Percentiles rank a stretch among this genome's conserved stretches.
These are phyloP conservation scores for Penicillium chermesinum DNA, from an alignment of 495 filamentous ascomycete species.

Conservation along the genomic window DNA sequence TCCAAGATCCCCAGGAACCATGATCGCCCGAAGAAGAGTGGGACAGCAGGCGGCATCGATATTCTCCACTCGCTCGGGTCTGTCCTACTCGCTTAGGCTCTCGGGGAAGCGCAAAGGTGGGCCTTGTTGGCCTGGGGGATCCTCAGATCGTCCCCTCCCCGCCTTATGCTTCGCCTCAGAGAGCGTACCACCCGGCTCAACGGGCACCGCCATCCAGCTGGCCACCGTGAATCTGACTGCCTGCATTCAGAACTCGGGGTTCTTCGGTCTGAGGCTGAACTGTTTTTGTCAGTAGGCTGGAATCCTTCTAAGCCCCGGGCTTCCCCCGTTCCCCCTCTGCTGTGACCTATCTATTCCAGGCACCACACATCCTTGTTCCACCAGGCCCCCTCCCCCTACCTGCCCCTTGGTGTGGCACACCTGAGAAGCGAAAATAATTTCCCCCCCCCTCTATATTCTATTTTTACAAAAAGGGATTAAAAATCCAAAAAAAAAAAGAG, in stretches of 20 bases:
- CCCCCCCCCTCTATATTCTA: no score
- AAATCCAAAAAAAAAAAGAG: background rate
- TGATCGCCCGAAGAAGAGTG: background rate
- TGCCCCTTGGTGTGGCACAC: conserved; percentile 14
- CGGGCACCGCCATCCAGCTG: background rate
- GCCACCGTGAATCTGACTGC: background rate
- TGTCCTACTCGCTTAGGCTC: background rate
- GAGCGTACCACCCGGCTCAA: background rate
- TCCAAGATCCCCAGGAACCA: background rate
- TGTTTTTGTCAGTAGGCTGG: background rate
- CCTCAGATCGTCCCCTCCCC: conserved; percentile 14
- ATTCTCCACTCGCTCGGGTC: background rate
- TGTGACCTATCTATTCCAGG: conserved; percentile 15
- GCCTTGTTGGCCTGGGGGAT: conserved; percentile 10
- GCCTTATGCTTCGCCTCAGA: background rate
- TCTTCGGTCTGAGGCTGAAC: background rate
- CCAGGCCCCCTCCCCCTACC: background rate
- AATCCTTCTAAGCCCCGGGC: background rate
- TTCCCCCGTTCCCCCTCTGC: background rate
- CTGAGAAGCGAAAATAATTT: conserved; percentile 1
- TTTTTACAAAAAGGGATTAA: no score
- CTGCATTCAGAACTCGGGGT: background rate
- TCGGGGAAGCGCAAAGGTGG: background rate
- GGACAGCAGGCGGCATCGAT: background rate
- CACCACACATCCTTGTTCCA: background rate